Evolutionary conservation across 2,329 filamentous ascomycete species (phyloP), one percentile per base, ranked within the genome.

Genomic region (Penicillium hesseltinei): DNA sequence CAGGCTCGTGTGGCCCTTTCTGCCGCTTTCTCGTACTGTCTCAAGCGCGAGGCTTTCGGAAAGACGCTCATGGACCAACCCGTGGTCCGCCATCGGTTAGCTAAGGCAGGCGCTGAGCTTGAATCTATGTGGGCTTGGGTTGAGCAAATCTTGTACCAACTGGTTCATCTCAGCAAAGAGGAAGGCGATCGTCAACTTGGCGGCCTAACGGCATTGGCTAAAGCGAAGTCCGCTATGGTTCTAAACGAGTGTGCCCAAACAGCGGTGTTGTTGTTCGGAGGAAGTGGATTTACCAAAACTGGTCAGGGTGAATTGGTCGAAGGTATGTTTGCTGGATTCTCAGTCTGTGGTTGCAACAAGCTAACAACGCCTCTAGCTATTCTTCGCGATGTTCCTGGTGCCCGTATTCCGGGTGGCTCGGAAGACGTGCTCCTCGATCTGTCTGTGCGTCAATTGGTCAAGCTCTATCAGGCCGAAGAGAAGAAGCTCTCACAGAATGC

Each of bases 381-480:
- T 42, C 84, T 83, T 63, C 80, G 85, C 25, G 86, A 89, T 66
- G 85, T 88, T 0, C 84, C 84, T 2, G 84, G 82, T 2, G 78
- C 82, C 1, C 75, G 83, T 39, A 86, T 89, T 44, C 86, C 86
- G 0, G 88, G 88, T 50, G 88, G 88, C 1, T 86, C 83, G 6
- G 88, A 91, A 69, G 88, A 91, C 69, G 88, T 91, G 2, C 79
- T 91, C 75, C 75, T 90, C 11, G 88, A 91, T 73, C 74, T 91
- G 40, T 84, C 85, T 1, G 81, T 91, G 3, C 76, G 88, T 15
- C 88, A 91, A 71, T 72, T 90, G 57, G 85, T 89, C 38, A 90
- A 90, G 78, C 83, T 88, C 47, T 90, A 85, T 51, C 66, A 72
- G 40, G 62, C 65, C 1, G 67, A 74, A 54, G 68, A 69, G 48